Evolutionary conservation across 257 asterid species (phyloP).

Genomic region (Handroanthus guayacan): DNA sequence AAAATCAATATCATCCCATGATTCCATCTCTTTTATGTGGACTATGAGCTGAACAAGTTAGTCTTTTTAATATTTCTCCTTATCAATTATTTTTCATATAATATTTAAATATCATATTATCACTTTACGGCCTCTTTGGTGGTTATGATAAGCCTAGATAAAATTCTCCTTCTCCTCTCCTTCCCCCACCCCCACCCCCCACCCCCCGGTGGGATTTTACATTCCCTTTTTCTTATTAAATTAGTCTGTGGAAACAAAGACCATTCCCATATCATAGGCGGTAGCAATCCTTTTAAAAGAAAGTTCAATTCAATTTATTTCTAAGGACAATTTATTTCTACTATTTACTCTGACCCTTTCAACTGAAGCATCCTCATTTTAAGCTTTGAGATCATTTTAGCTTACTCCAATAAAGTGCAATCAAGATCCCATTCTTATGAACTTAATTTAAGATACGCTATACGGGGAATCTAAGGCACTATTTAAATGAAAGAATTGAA

Average conservation of each 20-base stretch:
- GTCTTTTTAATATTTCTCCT: no score
- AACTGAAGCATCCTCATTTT: not conserved
- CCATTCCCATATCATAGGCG: slow-evolving; percentile 37
- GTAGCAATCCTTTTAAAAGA: not conserved
- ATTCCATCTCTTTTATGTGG: no score
- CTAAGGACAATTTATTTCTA: not conserved
- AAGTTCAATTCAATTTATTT: slow-evolving; percentile 3
- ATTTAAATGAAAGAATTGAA: slow-evolving; percentile 69
- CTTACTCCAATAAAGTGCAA: not conserved
- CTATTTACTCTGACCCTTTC: not conserved
- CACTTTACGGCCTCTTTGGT: no score
- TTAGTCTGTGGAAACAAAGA: not conserved
- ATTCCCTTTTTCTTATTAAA: slow-evolving; percentile 24
- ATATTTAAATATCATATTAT: no score
- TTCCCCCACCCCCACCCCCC: no score
- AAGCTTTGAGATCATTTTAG: slow-evolving; percentile 3
- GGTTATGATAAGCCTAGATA: no score
- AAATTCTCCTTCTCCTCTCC: not conserved
- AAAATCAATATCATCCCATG: no score
- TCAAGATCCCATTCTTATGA: slow-evolving; percentile 28
- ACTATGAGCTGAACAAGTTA: no score
- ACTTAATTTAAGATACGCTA: not conserved
- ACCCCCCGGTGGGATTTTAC: slow-evolving; percentile 14
- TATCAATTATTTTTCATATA: no score
- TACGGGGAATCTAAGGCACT: slow-evolving; percentile 15